A percentile compares a stretch with the other conserved stretches of the same genome.
Evolutionary conservation across 2,329 filamentous ascomycete species (phyloP).

Genomic region (Alternaria panax): DNA sequence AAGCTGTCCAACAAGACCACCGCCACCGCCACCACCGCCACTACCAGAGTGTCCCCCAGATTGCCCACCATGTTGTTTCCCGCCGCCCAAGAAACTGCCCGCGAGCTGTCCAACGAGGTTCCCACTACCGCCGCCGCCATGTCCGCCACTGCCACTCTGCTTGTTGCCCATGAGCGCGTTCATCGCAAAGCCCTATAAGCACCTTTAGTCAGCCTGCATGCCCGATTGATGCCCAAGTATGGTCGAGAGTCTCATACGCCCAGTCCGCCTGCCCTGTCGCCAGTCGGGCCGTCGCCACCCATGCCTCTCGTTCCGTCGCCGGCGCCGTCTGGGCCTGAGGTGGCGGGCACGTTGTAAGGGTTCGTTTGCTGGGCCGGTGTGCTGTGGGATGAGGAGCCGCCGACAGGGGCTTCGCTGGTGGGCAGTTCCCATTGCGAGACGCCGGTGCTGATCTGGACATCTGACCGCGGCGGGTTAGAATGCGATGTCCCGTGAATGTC

Average conservation of each 20-base stretch:
- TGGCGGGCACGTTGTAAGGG: slow-evolving; percentile 63
- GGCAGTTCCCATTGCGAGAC: slow-evolving; percentile 78
- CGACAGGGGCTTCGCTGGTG: slow-evolving; percentile 68
- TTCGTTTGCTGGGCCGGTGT: slow-evolving; percentile 59
- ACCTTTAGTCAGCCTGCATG: slow-evolving; percentile 32
- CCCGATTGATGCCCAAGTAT: slow-evolving; percentile 5
- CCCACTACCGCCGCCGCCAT: slow-evolving; percentile 44
- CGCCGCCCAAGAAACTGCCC: slow-evolving; percentile 54
- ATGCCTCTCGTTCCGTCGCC: slow-evolving; percentile 59
- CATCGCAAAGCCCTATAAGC: slow-evolving; percentile 65
- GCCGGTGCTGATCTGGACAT: slow-evolving; percentile 75
- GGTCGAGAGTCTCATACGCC: slow-evolving; percentile 60
- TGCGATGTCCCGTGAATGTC: background rate
- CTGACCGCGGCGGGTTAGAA: slow-evolving; percentile 17
- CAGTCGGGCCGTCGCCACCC: slow-evolving; percentile 58
- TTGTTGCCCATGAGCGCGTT: slow-evolving; percentile 60
- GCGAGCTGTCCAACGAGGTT: slow-evolving; percentile 63
- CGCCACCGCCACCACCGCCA: slow-evolving; percentile 44
- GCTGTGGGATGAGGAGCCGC: slow-evolving; percentile 62
- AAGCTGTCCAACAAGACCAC: slow-evolving; percentile 61
- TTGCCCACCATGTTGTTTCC: slow-evolving; percentile 35
- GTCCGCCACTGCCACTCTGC: slow-evolving; percentile 39
- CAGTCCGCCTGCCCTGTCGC: slow-evolving; percentile 65
- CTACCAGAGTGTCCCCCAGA: slow-evolving; percentile 39
- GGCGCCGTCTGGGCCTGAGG: slow-evolving; percentile 33